These are phyloP conservation scores for Aureobasidium sp. DNA, from an alignment of 2,329 filamentous ascomycete species.

Conservation along the genomic window DNA sequence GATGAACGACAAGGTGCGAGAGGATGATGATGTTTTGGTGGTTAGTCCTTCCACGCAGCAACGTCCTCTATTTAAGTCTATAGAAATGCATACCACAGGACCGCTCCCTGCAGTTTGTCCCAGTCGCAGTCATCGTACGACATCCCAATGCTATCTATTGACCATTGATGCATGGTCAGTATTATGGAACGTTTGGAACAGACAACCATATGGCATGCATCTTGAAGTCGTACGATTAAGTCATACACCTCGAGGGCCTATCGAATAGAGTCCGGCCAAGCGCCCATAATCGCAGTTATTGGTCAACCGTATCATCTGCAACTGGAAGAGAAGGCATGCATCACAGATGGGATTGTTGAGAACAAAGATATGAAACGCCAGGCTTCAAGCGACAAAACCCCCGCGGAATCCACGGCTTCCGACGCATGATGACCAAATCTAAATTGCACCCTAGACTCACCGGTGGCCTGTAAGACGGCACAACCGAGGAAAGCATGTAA, in stretches of 20 bases:
- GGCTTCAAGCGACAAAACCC: too few species aligned
- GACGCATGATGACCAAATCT: not conserved
- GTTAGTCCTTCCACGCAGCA: not conserved
- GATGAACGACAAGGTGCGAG: not conserved
- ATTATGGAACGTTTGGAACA: not conserved
- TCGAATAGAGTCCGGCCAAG: too few species aligned
- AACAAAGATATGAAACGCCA: not conserved
- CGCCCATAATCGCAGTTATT: not conserved
- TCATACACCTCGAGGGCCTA: too few species aligned
- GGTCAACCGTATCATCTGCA: not conserved
- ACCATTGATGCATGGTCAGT: not conserved
- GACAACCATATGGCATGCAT: not conserved
- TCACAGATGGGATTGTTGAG: not conserved
- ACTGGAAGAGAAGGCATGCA: not conserved
- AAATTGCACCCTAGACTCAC: not conserved
- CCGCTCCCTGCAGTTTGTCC: too few species aligned
- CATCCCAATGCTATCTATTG: not conserved
- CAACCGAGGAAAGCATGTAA: not conserved
- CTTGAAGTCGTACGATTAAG: not conserved
- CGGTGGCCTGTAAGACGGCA: not conserved
- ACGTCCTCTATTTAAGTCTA: not conserved
- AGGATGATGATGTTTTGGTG: not conserved
- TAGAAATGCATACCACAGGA: too few species aligned
- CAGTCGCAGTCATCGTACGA: not conserved
- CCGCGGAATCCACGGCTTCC: not conserved